These are phyloP conservation scores for Globisporangium parvum DNA, from an alignment of 352 stramenopile genomes.

Conservation along the genomic window DNA sequence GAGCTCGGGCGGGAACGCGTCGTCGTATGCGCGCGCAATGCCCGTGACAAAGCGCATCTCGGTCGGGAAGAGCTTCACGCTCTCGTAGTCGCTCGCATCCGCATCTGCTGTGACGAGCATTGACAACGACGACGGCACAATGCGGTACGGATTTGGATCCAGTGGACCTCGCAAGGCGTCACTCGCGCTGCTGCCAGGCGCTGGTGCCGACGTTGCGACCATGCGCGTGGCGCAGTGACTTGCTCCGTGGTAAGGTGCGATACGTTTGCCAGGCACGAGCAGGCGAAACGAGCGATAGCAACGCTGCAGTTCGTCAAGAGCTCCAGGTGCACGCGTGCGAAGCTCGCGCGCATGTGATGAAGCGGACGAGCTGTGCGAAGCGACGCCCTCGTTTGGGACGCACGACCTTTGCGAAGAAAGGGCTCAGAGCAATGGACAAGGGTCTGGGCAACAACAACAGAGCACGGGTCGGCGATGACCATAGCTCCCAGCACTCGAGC, in stretches of 20 bases:
- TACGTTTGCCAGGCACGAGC: no score
- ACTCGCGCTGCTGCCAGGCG: background rate
- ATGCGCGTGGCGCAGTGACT: background rate
- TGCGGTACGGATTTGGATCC: background rate
- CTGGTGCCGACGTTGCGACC: background rate
- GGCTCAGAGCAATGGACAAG: no score
- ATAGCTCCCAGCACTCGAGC: no score
- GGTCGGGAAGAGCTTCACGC: conserved; percentile 47
- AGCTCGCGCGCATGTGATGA: no score
- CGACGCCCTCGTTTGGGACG: no score
- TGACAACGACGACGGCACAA: background rate
- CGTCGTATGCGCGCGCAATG: conserved; percentile 62
- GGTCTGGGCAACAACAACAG: no score
- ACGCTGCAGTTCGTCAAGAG: no score
- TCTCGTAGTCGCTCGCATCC: conserved; percentile 18
- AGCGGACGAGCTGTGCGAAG: no score
- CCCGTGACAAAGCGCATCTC: conserved; percentile 68
- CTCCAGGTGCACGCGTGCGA: no score
- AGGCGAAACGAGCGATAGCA: no score
- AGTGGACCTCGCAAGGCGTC: background rate
- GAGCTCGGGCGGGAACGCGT: conserved; percentile 61
- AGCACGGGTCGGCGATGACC: no score
- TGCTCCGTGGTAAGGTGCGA: background rate
- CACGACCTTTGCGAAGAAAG: no score
- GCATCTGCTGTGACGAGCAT: background rate